Evolutionary conservation across 768 basidiomycete species (phyloP).

Genomic region (Mycena galericulata): DNA sequence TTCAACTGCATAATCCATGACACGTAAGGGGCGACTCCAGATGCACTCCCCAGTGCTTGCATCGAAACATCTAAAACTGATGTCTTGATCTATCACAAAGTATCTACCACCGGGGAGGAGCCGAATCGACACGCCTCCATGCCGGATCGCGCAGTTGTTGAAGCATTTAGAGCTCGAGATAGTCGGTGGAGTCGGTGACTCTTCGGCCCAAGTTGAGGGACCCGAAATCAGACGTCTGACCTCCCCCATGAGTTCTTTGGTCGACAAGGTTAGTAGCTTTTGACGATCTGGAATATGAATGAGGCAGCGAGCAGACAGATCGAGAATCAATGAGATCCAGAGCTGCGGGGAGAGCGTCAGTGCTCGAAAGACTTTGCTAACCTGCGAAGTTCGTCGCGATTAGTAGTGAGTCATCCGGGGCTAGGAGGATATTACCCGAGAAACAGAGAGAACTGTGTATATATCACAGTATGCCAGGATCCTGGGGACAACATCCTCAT

Average conservation of each 20-base stretch:
- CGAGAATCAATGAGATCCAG: not conserved
- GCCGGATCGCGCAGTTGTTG: not conserved
- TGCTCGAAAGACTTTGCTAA: not conserved
- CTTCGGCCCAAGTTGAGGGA: not conserved
- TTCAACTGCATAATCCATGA: not conserved
- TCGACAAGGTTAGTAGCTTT: not conserved
- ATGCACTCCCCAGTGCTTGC: not conserved
- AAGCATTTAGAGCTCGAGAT: not conserved
- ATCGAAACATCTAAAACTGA: not conserved
- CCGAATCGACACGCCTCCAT: not conserved
- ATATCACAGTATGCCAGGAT: not conserved
- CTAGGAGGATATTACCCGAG: not conserved
- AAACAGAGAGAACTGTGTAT: not conserved
- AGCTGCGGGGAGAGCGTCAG: not conserved
- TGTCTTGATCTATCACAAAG: not conserved
- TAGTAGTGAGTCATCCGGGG: too few relatives aligned
- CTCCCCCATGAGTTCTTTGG: not conserved
- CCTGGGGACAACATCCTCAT: slow-evolving; percentile 4
- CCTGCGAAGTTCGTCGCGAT: not conserved
- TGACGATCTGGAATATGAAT: not conserved
- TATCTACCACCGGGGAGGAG: not conserved
- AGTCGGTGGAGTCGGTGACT: not conserved
- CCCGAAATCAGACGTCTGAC: not conserved
- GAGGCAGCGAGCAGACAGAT: not conserved
- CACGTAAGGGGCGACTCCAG: not conserved